Conservation (phyloP, 148 eudicot genomes). For the Heliosperma pusillum region DNA sequence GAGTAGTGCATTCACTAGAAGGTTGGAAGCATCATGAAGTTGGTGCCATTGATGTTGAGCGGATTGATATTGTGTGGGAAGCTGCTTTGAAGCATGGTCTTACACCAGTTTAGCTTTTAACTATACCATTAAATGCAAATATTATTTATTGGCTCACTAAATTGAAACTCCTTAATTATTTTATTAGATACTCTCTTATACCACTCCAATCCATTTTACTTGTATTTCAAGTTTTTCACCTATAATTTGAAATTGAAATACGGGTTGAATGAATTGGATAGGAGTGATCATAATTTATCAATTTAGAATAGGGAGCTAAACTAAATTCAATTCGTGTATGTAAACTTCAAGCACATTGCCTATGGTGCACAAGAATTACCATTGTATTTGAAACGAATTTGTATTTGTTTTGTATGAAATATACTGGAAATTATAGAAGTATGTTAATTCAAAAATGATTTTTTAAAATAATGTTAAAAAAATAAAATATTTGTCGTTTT, state of each 20-base stretch:
- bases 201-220: neutral
- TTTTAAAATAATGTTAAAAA: no score
- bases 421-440: no score
- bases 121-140: neutral
- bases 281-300: neutral
- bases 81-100: slow-evolving; percentile 73
- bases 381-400: neutral
- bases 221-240: neutral
- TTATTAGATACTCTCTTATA: no score
- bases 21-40: slow-evolving; percentile 84
- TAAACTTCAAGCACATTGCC: neutral
- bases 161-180: neutral
- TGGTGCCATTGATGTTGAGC: slow-evolving; percentile 68
- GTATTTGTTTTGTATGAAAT: neutral
- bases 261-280: neutral
- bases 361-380: neutral
- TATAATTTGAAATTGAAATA: neutral
- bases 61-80: slow-evolving; percentile 74
- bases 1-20: slow-evolving; percentile 62
- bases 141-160: neutral
- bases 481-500: no score
- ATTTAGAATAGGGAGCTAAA: neutral
- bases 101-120: slow-evolving; percentile 35
- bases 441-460: no score
- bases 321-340: slow-evolving; percentile 6